phyloP scores from a whole-genome alignment of 192 early-diverging fungal genomes.

The Coemansia sp. region DNA sequence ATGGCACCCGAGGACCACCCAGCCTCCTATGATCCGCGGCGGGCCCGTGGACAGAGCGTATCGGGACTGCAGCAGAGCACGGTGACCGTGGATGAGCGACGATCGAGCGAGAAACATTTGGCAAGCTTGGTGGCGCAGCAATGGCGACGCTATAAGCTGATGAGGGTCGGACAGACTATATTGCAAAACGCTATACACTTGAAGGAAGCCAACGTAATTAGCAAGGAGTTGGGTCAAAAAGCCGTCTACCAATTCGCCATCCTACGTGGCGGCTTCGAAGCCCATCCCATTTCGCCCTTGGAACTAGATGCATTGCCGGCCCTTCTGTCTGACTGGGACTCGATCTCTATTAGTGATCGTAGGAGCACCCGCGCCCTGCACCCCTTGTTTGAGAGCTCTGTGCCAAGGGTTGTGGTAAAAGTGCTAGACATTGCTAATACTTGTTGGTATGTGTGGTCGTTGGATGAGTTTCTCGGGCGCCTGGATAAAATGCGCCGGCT shows the following conservation, averaged over 20 bases:
- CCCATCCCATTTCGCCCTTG: slow-evolving; percentile 38
- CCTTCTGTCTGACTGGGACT: slow-evolving; percentile 40
- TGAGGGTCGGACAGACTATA: slow-evolving; percentile 65
- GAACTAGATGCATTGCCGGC: slow-evolving; percentile 50
- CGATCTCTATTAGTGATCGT: slow-evolving; percentile 10
- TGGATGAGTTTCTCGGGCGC: slow-evolving; percentile 57
- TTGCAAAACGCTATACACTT: slow-evolving; percentile 67
- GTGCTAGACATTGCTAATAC: slow-evolving; percentile 54
- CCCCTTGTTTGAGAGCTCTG: slow-evolving; percentile 10
- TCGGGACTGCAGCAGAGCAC: background rate
- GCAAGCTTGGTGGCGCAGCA: slow-evolving; percentile 19
- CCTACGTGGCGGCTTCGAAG: slow-evolving; percentile 55
- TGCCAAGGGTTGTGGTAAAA: slow-evolving; percentile 47
- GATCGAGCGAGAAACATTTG: background rate
- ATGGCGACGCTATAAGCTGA: slow-evolving; percentile 55
- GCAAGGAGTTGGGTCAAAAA: slow-evolving; percentile 77
- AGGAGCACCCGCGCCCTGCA: slow-evolving; percentile 9
- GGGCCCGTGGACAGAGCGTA: slow-evolving; percentile 30
- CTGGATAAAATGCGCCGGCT: slow-evolving; percentile 69
- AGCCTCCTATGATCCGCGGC: background rate
- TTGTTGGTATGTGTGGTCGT: slow-evolving; percentile 64
- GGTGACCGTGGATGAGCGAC: background rate
- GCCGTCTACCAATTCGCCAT: slow-evolving; percentile 83
- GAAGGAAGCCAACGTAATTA: slow-evolving; percentile 90
- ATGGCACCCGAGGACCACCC: slow-evolving; percentile 10